These are phyloP conservation scores for Candida gorgasii DNA, from an alignment of 805 yeast genomes.

Conservation along the genomic window DNA sequence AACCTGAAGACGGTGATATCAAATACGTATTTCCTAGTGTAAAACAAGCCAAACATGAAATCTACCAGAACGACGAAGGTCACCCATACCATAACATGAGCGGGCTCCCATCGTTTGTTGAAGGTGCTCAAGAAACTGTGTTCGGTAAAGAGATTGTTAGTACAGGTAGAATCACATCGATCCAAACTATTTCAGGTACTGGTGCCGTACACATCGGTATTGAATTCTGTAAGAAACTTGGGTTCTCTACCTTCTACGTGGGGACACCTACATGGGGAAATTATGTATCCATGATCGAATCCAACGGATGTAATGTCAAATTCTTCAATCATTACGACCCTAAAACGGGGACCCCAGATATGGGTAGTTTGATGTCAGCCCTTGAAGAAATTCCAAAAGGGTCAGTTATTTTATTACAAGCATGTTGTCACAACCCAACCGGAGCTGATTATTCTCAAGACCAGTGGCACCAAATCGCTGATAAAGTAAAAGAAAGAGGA, in stretches of 20 bases:
- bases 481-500: conserved; percentile 23
- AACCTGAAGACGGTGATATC: conserved; percentile 37
- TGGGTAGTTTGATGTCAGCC: conserved; percentile 25
- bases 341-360: conserved; percentile 29
- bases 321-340: conserved; percentile 34
- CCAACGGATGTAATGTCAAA: conserved; percentile 27
- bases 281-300: conserved; percentile 36
- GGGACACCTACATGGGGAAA: conserved; percentile 45
- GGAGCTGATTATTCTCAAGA: conserved; percentile 39
- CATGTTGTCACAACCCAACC: conserved; percentile 49
- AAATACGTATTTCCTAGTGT: conserved; percentile 40
- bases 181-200: conserved; percentile 45
- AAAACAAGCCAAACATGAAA: conserved; percentile 32
- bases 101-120: conserved; percentile 40
- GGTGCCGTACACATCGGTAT: conserved; percentile 43
- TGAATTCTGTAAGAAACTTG: conserved; percentile 25
- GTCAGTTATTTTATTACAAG: conserved; percentile 39
- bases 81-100: conserved; percentile 45
- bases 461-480: conserved; percentile 37
- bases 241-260: conserved; percentile 28
- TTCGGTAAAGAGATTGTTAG: conserved; percentile 31
- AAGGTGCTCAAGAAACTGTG: conserved; percentile 34
- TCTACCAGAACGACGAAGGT: conserved; percentile 39
- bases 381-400: conserved; percentile 30
- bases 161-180: conserved; percentile 28